Conservation (phyloP, 768 basidiomycete species). For the Tricholoma sp. region DNA sequence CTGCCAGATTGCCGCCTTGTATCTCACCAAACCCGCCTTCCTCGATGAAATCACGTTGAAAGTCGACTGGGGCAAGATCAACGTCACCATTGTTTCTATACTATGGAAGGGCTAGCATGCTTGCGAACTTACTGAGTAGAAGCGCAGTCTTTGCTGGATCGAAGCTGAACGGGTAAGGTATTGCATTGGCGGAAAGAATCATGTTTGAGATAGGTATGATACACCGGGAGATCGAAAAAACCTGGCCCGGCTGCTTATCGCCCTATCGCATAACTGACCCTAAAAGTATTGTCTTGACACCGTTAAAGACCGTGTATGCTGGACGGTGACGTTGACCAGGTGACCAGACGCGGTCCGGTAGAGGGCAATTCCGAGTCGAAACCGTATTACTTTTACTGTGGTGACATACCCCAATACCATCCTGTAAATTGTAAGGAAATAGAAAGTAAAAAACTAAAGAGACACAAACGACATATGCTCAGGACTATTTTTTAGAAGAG, state of each 20-base stretch:
- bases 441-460: too few species aligned
- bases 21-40: neutral
- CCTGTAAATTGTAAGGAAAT: too few species aligned
- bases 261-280: neutral
- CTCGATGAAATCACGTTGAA: slow-evolving; percentile 1
- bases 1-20: neutral
- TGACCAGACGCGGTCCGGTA: too few species aligned
- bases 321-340: neutral
- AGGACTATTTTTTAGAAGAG: too few species aligned
- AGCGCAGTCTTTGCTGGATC: neutral
- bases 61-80: neutral
- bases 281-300: neutral
- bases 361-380: too few species aligned
- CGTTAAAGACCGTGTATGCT: too few species aligned
- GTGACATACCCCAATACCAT: too few species aligned
- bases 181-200: neutral
- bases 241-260: neutral
- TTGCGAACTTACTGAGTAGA: neutral
- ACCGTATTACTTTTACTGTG: too few species aligned
- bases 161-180: neutral
- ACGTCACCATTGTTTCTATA: neutral
- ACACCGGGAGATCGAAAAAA: neutral
- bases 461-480: too few species aligned
- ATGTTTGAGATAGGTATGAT: neutral
- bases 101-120: neutral